Conservation (phyloP, 805 yeast species). For the Candida patagonica region DNA sequence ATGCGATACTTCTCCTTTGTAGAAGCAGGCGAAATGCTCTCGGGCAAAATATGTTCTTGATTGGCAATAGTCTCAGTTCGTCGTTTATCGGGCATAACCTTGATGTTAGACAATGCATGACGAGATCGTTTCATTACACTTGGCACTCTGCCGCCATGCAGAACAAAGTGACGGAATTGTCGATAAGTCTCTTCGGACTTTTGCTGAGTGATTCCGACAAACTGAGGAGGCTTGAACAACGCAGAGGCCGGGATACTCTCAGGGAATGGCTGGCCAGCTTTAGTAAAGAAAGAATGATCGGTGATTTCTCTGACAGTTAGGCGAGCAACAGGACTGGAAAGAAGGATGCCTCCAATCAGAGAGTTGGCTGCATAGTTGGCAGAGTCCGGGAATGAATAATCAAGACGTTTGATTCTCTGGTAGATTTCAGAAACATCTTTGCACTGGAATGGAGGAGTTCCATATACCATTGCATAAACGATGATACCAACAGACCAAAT, state of each 20-base stretch:
- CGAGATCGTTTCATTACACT: neutral
- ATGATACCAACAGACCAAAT: conserved; percentile 97
- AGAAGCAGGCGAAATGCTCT: conserved; percentile 86
- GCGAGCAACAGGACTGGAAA: conserved; percentile 70
- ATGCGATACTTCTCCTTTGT: conserved; percentile 73
- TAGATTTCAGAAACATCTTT: conserved; percentile 88
- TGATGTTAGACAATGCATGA: neutral
- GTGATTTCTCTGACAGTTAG: conserved; percentile 74
- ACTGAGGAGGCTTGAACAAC: conserved; percentile 53
- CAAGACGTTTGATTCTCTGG: conserved; percentile 79
- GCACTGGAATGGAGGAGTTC: conserved; percentile 97
- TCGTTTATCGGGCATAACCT: neutral
- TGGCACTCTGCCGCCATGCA: neutral
- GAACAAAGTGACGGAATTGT: neutral
- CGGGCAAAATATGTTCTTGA: conserved; percentile 56
- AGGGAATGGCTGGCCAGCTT: conserved; percentile 54
- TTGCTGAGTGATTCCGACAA: conserved; percentile 45
- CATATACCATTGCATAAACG: conserved; percentile 84
- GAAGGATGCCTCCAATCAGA: conserved; percentile 62
- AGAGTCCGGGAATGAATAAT: conserved; percentile 68
- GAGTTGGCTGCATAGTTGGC: conserved; percentile 56
- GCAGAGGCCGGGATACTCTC: conserved; percentile 52
- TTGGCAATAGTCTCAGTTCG: neutral
- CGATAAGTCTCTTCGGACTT: conserved; percentile 12
- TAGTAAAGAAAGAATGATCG: conserved; percentile 68